Percentiles rank a stretch among this genome's conserved stretches.
Evolutionary conservation across 768 basidiomycete species (phyloP).

Genomic region (Inosperma sp.): DNA sequence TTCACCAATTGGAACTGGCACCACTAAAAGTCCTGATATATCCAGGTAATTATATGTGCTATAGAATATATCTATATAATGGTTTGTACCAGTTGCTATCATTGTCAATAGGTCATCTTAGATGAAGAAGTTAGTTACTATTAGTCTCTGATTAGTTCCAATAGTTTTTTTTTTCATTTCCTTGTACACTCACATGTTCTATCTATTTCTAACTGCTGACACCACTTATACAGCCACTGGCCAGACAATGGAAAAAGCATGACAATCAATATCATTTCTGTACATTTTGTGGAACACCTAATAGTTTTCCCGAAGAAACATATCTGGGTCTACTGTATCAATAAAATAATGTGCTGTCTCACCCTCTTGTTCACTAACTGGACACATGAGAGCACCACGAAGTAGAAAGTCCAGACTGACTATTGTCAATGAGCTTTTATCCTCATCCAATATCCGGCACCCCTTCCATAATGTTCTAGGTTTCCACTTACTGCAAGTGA

Average conservation of each 20-base stretch:
- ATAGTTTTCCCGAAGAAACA: conserved; percentile 10
- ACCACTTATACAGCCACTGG: too few relatives aligned
- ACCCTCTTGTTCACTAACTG: conserved; percentile 6
- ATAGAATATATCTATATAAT: neutral
- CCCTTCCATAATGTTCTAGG: conserved; percentile 20
- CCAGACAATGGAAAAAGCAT: too few relatives aligned
- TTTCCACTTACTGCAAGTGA: conserved; percentile 14
- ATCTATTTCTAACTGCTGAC: too few relatives aligned
- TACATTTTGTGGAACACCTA: neutral
- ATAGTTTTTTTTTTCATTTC: too few relatives aligned
- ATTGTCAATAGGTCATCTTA: neutral
- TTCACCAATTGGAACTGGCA: too few relatives aligned
- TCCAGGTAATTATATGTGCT: neutral
- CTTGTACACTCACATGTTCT: neutral
- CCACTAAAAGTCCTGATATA: too few relatives aligned
- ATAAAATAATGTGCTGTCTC: conserved; percentile 8
- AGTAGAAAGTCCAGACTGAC: conserved; percentile 18
- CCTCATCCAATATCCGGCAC: conserved; percentile 16
- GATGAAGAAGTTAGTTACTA: neutral
- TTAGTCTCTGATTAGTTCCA: neutral
- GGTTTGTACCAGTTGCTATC: neutral
- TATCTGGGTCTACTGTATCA: conserved; percentile 8
- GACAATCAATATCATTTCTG: neutral
- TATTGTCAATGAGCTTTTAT: conserved; percentile 10
- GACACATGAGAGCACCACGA: conserved; percentile 18